A percentile compares a stretch with the other conserved stretches of the same genome.
Conservation (phyloP, 2,329 filamentous ascomycete species). For the Penicillium corylophilum region DNA sequence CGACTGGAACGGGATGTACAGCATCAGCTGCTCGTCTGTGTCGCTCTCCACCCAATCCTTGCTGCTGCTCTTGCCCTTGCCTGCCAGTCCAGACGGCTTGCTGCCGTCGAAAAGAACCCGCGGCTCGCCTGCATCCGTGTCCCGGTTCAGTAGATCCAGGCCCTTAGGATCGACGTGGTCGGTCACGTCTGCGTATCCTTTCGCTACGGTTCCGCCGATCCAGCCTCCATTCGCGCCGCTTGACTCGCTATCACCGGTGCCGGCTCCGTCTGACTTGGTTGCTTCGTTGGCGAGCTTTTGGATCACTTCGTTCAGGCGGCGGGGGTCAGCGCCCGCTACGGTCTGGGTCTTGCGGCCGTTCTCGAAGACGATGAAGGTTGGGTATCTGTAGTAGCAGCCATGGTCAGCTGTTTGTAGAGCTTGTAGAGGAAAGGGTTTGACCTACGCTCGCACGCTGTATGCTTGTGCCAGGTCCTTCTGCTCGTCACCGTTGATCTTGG, state of each 20-base stretch:
- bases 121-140: constrained; percentile 71
- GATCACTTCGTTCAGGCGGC: constrained; percentile 68
- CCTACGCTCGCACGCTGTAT: constrained; percentile 69
- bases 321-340: constrained; percentile 71
- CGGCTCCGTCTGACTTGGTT: constrained; percentile 46
- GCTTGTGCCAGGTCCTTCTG: constrained; percentile 71
- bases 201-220: constrained; percentile 72
- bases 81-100: constrained; percentile 63
- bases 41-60: constrained; percentile 92
- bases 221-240: constrained; percentile 57
- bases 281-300: constrained; percentile 69
- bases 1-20: constrained; percentile 86
- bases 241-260: constrained; percentile 43
- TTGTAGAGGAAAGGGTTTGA: constrained; percentile 6
- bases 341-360: constrained; percentile 66
- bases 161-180: constrained; percentile 75
- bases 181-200: constrained; percentile 80
- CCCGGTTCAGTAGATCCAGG: constrained; percentile 83
- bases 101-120: constrained; percentile 68
- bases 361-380: constrained; percentile 89
- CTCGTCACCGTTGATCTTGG: constrained; percentile 79
- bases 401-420: constrained; percentile 1
- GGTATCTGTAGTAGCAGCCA: constrained; percentile 46
- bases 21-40: constrained; percentile 92
- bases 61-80: constrained; percentile 43